Evolutionary conservation across 306 rosid species (phyloP), one percentile per base, ranked within the genome.

Genomic region (Vigna radiata): DNA sequence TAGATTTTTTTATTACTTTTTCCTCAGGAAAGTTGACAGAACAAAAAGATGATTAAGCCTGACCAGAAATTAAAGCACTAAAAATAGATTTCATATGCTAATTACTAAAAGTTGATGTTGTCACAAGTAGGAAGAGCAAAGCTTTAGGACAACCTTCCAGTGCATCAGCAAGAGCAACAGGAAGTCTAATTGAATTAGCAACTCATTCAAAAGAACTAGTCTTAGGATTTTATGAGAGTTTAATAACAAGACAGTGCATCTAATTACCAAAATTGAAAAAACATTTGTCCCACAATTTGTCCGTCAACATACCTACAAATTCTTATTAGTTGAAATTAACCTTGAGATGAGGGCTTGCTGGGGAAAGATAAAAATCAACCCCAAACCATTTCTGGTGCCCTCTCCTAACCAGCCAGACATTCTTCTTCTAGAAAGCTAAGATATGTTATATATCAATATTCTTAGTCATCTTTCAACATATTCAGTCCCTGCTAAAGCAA

Each of bases 221-320:
- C 17, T 11, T 36, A 49, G 15, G 41, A 63, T 29, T 74, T 74
- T 46, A n/a, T 19, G 56, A 14, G 43, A 29, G 33, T 19, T 75
- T 36, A 62, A 21, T 50, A 48, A 61, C 59, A 36, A 76, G 64
- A 21, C 17, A 31, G 63, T 76, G 63, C 29, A 60, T 74, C 70
- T 63, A 6, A 54, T 66, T 27, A 53, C 31, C 56, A 65, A 13
- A 53, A 41, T 7, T 66, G 6, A 36, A 41, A 49, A 54, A 64
- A 65, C 21, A 74, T 47, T 36, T 63, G 54, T 56, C 43, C 80
- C 72, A 37, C 49, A 7, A 16, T 52, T 17, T 65, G 29, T 65
- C 73, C 19, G 6, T 50, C 53, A 64, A 36, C 17, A 37, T 65
- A 64, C 55, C 54, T 37, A 23, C 44, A 76, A 62, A 39, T 76